Conservation (phyloP, 1,284 basidiomycete genomes). For the Garcileccinum viscosum region DNA sequence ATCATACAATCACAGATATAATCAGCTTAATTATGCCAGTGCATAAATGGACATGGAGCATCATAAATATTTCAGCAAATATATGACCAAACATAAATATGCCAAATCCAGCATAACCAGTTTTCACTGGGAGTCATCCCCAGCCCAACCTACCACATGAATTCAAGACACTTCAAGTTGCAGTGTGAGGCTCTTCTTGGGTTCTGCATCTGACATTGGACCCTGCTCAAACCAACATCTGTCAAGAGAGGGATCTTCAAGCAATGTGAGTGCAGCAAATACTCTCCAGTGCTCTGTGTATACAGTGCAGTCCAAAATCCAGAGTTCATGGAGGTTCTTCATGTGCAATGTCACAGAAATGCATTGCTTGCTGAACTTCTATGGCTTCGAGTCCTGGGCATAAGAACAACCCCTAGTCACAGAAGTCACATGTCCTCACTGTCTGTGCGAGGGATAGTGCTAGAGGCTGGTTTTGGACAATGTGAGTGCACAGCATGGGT, state of each 20-base stretch:
- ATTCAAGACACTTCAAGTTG: too few relatives aligned
- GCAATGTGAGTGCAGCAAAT: not conserved
- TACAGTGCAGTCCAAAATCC: not conserved
- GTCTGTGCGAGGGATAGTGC: not conserved
- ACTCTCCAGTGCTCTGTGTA: not conserved
- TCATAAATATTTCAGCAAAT: too few relatives aligned
- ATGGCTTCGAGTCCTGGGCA: not conserved
- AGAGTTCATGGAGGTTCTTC: not conserved
- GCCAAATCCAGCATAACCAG: too few relatives aligned
- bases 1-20: too few relatives aligned
- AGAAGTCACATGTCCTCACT: not conserved
- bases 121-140: too few relatives aligned
- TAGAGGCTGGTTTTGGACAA: not conserved
- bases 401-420: not conserved
- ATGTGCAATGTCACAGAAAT: not conserved
- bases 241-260: not conserved
- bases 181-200: too few relatives aligned
- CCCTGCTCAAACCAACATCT: not conserved
- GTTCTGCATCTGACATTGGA: not conserved
- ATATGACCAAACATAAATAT: too few relatives aligned
- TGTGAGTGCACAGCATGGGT: not conserved
- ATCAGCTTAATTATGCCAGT: too few relatives aligned
- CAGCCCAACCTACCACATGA: too few relatives aligned
- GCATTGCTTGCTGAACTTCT: too few relatives aligned
- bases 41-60: too few relatives aligned